phyloP scores from a whole-genome alignment of 2,329 filamentous ascomycete genomes.

The Diaporthe capsici region DNA sequence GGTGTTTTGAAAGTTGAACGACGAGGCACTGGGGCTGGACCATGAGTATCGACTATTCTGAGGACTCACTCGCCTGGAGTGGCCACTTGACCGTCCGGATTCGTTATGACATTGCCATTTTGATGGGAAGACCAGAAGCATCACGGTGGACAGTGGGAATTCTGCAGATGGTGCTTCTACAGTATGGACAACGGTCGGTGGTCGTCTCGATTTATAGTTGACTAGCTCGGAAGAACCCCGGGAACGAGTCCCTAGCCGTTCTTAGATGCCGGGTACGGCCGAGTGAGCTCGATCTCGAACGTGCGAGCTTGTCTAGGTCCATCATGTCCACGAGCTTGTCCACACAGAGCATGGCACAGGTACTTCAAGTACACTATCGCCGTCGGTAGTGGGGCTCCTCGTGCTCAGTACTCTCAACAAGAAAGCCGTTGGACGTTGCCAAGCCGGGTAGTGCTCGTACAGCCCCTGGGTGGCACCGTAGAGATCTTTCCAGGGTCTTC shows the following conservation, averaged over 20 bases:
- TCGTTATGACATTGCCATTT: background rate
- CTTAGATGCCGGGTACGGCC: constrained; percentile 1
- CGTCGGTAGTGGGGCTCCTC: background rate
- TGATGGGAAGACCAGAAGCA: background rate
- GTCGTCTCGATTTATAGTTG: background rate
- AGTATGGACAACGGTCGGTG: background rate
- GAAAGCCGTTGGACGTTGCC: constrained; percentile 4
- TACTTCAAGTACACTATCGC: background rate
- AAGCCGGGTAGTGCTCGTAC: background rate
- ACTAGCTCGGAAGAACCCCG: constrained; percentile 2
- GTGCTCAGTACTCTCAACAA: background rate
- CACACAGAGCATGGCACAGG: background rate
- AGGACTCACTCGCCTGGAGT: background rate
- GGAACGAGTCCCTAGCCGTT: background rate
- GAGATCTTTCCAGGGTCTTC: constrained; percentile 22
- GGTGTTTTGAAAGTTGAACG: background rate
- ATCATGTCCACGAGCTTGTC: background rate
- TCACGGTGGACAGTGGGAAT: background rate
- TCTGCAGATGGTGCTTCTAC: background rate
- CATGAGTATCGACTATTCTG: background rate
- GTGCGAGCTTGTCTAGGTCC: background rate
- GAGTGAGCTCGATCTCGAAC: background rate
- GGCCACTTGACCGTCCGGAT: background rate
- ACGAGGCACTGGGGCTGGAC: background rate
- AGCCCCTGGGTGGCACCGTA: background rate